phyloP scores from a whole-genome alignment of 1,284 basidiomycete species.

The Ustilago trichophora region DNA sequence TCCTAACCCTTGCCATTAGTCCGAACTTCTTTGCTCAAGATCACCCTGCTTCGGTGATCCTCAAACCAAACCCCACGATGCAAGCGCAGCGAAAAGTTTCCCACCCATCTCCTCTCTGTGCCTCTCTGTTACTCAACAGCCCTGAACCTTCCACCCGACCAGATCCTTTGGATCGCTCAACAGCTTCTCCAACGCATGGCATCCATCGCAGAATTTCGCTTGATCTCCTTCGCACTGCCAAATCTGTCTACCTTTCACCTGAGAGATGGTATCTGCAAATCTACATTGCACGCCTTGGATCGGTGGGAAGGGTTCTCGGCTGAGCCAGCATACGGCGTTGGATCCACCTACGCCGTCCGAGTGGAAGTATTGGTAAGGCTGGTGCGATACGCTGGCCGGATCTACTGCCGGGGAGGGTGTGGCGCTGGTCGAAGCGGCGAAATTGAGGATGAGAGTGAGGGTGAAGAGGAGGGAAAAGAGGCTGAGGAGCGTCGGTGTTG shows the following conservation, averaged over 20 bases:
- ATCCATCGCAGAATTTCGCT: slow-evolving; percentile 30
- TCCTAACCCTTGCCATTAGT: no score
- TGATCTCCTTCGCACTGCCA: slow-evolving; percentile 34
- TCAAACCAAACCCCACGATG: no score
- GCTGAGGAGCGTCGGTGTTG: no score
- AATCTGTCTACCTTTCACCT: slow-evolving; percentile 37
- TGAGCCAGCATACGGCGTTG: slow-evolving; percentile 40
- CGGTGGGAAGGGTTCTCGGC: slow-evolving; percentile 11
- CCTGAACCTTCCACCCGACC: slow-evolving; percentile 39
- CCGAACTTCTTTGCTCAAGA: no score
- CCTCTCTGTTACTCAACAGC: slow-evolving; percentile 16
- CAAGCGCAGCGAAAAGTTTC: no score
- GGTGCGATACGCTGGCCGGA: background rate
- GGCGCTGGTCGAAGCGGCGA: no score
- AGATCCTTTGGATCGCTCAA: slow-evolving; percentile 29
- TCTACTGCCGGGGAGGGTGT: no score
- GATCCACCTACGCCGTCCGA: slow-evolving; percentile 15
- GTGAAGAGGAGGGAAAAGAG: background rate
- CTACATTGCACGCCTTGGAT: slow-evolving; percentile 23
- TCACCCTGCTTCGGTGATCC: no score
- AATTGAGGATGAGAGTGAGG: no score
- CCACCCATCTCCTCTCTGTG: no score
- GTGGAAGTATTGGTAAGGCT: slow-evolving; percentile 43
- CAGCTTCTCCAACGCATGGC: slow-evolving; percentile 16
- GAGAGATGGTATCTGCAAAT: slow-evolving; percentile 26